Base-by-base conservation (phyloP, 345 rosid species). In the Firmiana major region DNA sequence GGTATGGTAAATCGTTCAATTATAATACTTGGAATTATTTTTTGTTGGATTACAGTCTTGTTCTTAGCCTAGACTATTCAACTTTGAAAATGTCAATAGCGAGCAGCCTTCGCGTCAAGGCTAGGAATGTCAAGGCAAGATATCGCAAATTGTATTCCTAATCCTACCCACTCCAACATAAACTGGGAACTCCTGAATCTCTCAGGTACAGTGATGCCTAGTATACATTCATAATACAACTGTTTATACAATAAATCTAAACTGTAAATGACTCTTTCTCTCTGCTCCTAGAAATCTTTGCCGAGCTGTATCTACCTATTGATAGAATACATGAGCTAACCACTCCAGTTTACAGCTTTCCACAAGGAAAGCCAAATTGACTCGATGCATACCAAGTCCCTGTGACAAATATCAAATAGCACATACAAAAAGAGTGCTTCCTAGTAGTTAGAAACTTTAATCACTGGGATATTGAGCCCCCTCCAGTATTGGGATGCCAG, bases 391-490 rank as follows among this genome's bases (percentile, higher is more conserved):
- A 48, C 69, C 81, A 22, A 55, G 3, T 46, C 66, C 76, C 49
- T 76, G 31, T 43, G 60, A 8, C 11, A 43, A 9, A 66, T 26
- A 63, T 38, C 72, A 74, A 43, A 66, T 36, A 63, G 64, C 71
- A 75, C 62, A 24, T 21, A 16, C 9, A 59, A 75, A 78, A 51
- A 12, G n/a, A 42, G 72, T 24, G 62, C 73, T 21, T 36, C 75
- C 78, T 83, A 75, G 57, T 76, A 62, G 58, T 80, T 78, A 63
- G 77, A 73, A 53, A 45, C 80, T 53, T 42, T 71, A 58, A 72
- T 81, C 49, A 73, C 54, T 7, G 84, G 82, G n/a, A 90, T 77
- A 69, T 87, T 86, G 63, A 87, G 79, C 81, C 84, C 68, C 80
- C 80, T 83, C 54, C 81, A 85, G 21, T 84, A 87, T 48, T 81